Conservation (phyloP, 352 stramenopile species). For the Pythium grandisporangium region DNA sequence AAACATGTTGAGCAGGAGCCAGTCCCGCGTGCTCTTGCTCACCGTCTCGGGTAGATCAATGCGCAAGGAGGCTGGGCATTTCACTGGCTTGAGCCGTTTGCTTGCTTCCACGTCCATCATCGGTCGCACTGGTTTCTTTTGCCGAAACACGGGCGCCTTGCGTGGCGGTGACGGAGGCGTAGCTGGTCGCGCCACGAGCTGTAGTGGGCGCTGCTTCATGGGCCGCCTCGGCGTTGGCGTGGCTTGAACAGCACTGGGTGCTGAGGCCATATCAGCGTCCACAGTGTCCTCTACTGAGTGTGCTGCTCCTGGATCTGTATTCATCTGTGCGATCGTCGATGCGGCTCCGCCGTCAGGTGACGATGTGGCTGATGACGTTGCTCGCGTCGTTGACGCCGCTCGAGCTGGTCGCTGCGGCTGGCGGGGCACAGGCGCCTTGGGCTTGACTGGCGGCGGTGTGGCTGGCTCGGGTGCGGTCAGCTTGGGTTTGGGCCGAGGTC, state of each 20-base stretch:
- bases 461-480: neutral
- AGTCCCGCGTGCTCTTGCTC: slow-evolving; percentile 64
- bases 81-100: slow-evolving; percentile 35
- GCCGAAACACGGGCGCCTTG: slow-evolving; percentile 36
- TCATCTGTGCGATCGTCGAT: too few relatives aligned
- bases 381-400: too few relatives aligned
- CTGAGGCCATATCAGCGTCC: too few relatives aligned
- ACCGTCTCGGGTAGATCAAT: slow-evolving; percentile 33
- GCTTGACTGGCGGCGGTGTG: neutral
- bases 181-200: too few relatives aligned
- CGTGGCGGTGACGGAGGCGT: too few relatives aligned
- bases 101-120: slow-evolving; percentile 5
- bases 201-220: slow-evolving; percentile 2
- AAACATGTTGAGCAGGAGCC: slow-evolving; percentile 79
- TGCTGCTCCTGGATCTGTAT: too few relatives aligned
- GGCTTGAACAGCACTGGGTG: too few relatives aligned
- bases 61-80: slow-evolving; percentile 33
- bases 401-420: too few relatives aligned
- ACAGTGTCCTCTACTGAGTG: too few relatives aligned
- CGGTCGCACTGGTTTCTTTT: slow-evolving; percentile 18
- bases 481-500: neutral
- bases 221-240: neutral
- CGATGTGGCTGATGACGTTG: too few relatives aligned
- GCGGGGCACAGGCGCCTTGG: slow-evolving; percentile 5
- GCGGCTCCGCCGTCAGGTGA: too few relatives aligned